Base-by-base conservation (phyloP, 2,329 filamentous ascomycete genomes). In the Penicillium sp. region DNA sequence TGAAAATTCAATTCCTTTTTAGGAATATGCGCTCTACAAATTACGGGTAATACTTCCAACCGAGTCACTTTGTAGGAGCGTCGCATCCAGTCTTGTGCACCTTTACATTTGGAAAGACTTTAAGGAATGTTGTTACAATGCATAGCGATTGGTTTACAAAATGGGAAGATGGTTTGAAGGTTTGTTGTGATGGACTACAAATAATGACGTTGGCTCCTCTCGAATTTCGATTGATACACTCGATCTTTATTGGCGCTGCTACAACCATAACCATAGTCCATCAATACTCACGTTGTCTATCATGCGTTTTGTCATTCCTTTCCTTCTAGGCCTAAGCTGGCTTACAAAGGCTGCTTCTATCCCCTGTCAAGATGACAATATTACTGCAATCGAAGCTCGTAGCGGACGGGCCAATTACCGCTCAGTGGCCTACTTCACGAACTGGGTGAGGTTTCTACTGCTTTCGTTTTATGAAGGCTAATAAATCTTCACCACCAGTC, bases 401-500 rank as follows among this genome's bases (percentile, higher is more conserved):
- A 55, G 55, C 31, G 46, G 21, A 43, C 39, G 54, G 29, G 64
- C 65, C 14, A 69, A 63, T 45, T 31, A 5, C 13, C 68, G 70
- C 37, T 74, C 76, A 4, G 74, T 79, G 33, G 75, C 72, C 27
- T 80, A 80, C 64, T 80, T 74, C 61, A 77, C 78, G 29, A 78
- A 79, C 61, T 80, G 76, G 78, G 78, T 77, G 43, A 45, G 67
- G 60, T 42, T 13, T 19, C 16, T 21, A 37, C 11, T 13, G 8
- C 45, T 16, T 2, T 21, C 19, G 22, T 7, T 21, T 24, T 14
- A 22, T 24, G 19, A 11, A 21, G 16, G 7, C n/a, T 45, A 26
- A 26, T 11, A 3, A 14, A 13, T 26, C 13, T 21, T 13, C 16
- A 3, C 4, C 5, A 33, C 3, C 45, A 81, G 91, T 90, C 90